phyloP scores from a whole-genome alignment of 805 yeast genomes.

The Blastobotrys muscicola region DNA sequence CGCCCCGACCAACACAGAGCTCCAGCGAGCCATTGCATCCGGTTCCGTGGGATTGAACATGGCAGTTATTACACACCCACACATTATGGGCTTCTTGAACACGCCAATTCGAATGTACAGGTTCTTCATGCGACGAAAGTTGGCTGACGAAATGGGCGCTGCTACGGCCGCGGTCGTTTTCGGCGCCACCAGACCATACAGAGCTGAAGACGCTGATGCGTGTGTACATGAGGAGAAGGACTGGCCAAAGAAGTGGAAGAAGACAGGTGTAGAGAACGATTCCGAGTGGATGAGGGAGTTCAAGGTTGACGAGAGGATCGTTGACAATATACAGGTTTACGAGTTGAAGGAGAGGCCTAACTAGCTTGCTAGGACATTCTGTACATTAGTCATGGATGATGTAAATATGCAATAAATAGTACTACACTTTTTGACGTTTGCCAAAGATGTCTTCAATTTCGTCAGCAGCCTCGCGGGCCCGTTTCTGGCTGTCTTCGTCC shows the following conservation, averaged over 20 bases:
- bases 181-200: conserved; percentile 47
- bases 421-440: conserved; percentile 1
- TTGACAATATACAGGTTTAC: conserved; percentile 34
- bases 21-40: conserved; percentile 30
- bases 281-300: conserved; percentile 87
- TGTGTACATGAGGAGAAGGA: conserved; percentile 62
- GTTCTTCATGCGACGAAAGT: conserved; percentile 63
- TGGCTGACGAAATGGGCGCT: conserved; percentile 56
- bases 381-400: background rate
- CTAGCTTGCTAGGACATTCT: background rate
- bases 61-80: conserved; percentile 65
- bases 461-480: background rate
- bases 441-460: conserved; percentile 24
- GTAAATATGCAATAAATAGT: conserved; percentile 1
- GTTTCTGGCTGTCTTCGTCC: background rate
- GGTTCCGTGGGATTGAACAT: conserved; percentile 43
- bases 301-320: conserved; percentile 57
- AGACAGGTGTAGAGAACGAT: conserved; percentile 56
- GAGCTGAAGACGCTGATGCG: conserved; percentile 31
- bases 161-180: conserved; percentile 45
- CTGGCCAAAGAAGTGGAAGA: conserved; percentile 83
- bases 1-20: conserved; percentile 52
- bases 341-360: conserved; percentile 4
- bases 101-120: conserved; percentile 71
- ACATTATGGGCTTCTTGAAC: conserved; percentile 65